Evolutionary conservation across 768 basidiomycete species (phyloP), one percentile per base, ranked within the genome.

Genomic region (Mycena venus): DNA sequence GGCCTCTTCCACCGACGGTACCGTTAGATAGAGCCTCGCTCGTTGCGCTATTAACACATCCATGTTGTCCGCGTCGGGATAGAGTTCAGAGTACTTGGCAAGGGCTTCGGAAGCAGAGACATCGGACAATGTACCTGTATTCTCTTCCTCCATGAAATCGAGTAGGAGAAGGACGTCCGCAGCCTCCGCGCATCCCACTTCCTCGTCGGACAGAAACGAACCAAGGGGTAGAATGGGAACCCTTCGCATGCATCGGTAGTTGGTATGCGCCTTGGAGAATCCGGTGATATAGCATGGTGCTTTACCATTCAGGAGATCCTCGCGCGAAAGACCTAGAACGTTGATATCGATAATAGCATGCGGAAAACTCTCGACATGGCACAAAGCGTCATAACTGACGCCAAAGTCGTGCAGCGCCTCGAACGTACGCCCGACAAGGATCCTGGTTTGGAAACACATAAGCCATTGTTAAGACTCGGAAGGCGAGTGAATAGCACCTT

Each of bases 201-300:
- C 38, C 14, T 42, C 4, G 19, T 8, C 4, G 17, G 38, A 38
- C 12, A 42, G 1, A 12, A 12, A 61, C 15, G 38, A 61, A 21
- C 60, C 55, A 32, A 59, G 34, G 25, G 68, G 68, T 3, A 70
- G 15, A n/a, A 68, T 31, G 25, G 72, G 64, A 31, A 73, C 23
- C 40, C 21, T 68, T 36, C 72, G 64, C 44, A 29, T 40, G 65
- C 72, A 73, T 14, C 27, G 17, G 21, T 72, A 64, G 47, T 27
- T 72, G 12, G 58, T 51, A 7, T 15, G 9, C 2, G 40, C 72
- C 1, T 38, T 58, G 4, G 55, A 67, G 47, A 73, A 73, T 23
- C 60, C 65, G n/a, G 60, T 58, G 60, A 73, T 53, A 23, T 73
- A 73, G 44, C 72, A 73, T 12, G 27, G 65, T 6, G 64, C 23